Evolutionary conservation across 352 stramenopile species (phyloP), one percentile per base, ranked within the genome.

Genomic region (Pythium dissimile): DNA sequence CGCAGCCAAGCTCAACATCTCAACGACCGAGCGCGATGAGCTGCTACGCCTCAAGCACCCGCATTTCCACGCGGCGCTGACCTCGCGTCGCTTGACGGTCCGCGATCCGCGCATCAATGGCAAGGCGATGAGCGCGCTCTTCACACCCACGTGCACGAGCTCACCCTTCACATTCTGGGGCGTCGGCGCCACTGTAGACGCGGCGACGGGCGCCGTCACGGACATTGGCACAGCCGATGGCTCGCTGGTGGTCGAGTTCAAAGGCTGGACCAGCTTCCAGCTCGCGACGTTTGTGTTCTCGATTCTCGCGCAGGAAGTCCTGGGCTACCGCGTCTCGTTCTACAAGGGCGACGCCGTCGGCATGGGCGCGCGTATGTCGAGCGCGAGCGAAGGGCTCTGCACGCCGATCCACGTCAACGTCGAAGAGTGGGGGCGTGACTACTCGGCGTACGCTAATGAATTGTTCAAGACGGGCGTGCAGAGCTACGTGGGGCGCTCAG

Each of bases 391-490:
- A 7, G 75, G 72, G 1, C n/a, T 67, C 1, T 82, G 75, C 24
- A 71, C 57, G 0, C 72, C 75, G 2, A 59, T 62, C 4, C 72
- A 85, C 42, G 46, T 65, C 6, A 77, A 80, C 26, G 12, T 74
- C 11, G 70, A 85, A 52, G 67, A 74, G 15, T 84, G 74, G 74
- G 34, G 54, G 6, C 32, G 51, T 0, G 59, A 49, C 7, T 66
- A 49, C 12, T 20, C 61, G 0, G 26, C 44, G 6, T 80, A 69
- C 50, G 21, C 63, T 5, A 77, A 79, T 59, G 68, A 78, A 24
- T 61, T 57, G 11, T 64, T 48, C 21, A 52, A 37, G 11, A 26
- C 49, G 6, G 71, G 71, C 1, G 46, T 47, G 1, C 54, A 66
- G 46, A 61, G 72, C 10, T 82, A 82, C 57, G 54, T 56, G 10